Evolutionary conservation across 805 yeast species (phyloP).

Genomic region (Candida coleopterorum): DNA sequence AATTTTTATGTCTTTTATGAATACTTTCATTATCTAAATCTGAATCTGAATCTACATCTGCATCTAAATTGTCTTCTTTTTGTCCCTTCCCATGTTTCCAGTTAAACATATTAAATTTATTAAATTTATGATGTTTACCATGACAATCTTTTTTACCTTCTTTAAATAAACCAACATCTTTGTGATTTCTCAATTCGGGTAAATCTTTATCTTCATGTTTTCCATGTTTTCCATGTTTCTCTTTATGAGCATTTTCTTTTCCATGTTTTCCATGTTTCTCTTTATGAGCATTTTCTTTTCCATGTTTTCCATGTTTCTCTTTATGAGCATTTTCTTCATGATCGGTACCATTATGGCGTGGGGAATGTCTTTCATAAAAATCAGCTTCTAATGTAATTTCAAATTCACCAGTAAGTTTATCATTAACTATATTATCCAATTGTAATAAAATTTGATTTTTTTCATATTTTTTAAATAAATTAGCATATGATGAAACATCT

Average conservation of each 20-base stretch:
- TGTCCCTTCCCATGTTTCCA: background rate
- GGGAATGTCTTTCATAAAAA: constrained; percentile 37
- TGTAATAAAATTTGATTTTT: constrained; percentile 47
- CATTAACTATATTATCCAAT: constrained; percentile 58
- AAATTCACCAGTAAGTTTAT: constrained; percentile 57
- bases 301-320: background rate
- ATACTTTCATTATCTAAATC: constrained; percentile 2
- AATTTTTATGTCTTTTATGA: background rate
- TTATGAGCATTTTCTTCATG: constrained; percentile 5
- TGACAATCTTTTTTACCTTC: background rate
- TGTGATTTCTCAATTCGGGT: too few species aligned
- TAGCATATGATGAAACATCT: constrained; percentile 56
- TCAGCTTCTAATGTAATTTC: constrained; percentile 46
- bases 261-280: background rate
- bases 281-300: background rate
- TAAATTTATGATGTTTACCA: background rate
- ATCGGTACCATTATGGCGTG: constrained; percentile 1
- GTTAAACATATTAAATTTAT: background rate
- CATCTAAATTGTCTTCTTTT: background rate
- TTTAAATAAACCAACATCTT: too few species aligned
- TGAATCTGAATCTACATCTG: constrained; percentile 6
- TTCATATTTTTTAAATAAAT: constrained; percentile 40
- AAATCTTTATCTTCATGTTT: background rate
- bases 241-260: background rate
- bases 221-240: background rate